These are phyloP conservation scores for Nymphaea thermarum DNA, from an alignment of 164 flowering plant species.

Conservation along the genomic window DNA sequence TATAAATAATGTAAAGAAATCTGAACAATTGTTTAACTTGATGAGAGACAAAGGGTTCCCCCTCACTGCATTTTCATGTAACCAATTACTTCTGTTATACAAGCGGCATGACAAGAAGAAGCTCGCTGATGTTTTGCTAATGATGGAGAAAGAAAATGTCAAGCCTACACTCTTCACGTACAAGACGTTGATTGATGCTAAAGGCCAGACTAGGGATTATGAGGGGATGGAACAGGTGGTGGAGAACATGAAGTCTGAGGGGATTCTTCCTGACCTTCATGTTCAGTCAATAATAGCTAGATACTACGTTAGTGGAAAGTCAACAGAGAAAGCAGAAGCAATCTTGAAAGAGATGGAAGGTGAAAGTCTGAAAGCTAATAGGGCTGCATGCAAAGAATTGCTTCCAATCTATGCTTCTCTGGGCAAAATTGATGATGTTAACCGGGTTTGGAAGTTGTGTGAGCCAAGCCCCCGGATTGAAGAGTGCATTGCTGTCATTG, in stretches of 20 bases:
- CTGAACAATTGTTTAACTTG: slow-evolving; percentile 59
- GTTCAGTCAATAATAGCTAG: slow-evolving; percentile 31
- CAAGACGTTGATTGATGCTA: slow-evolving; percentile 47
- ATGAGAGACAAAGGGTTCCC: slow-evolving; percentile 62
- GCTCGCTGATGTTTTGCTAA: slow-evolving; percentile 57
- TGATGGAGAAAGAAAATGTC: slow-evolving; percentile 78
- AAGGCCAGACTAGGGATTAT: slow-evolving; percentile 60
- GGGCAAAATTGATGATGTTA: slow-evolving; percentile 61
- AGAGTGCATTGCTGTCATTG: slow-evolving; percentile 58
- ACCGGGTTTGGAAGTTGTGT: slow-evolving; percentile 55
- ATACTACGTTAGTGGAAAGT: slow-evolving; percentile 41
- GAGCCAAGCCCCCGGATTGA: slow-evolving; percentile 28
- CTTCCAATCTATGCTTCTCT: slow-evolving; percentile 66
- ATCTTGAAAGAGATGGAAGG: slow-evolving; percentile 70
- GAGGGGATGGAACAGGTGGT: slow-evolving; percentile 69
- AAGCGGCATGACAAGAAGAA: slow-evolving; percentile 62
- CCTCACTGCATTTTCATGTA: slow-evolving; percentile 49
- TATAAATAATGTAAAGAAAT: slow-evolving; percentile 35
- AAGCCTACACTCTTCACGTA: slow-evolving; percentile 60
- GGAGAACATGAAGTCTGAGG: slow-evolving; percentile 76
- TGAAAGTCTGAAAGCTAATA: slow-evolving; percentile 23
- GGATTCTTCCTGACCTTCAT: slow-evolving; percentile 32
- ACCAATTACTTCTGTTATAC: slow-evolving; percentile 76
- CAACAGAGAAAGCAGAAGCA: slow-evolving; percentile 56
- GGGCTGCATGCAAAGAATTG: slow-evolving; percentile 26